These are phyloP conservation scores for Colletotrichum musicola DNA, from an alignment of 2,329 filamentous ascomycete genomes.

Conservation along the genomic window DNA sequence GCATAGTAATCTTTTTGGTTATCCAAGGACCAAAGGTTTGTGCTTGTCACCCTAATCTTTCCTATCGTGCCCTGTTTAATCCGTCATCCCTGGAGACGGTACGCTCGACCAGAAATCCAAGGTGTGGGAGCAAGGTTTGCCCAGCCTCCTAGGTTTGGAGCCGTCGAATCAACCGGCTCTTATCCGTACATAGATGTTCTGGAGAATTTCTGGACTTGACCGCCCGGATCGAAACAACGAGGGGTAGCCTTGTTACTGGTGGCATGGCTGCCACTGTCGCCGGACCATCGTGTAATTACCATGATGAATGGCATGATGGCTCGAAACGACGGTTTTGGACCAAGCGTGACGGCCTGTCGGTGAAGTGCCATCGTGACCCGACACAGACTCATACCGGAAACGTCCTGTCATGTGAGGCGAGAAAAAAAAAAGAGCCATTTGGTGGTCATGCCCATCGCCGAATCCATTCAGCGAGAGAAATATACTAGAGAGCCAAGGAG, in stretches of 20 bases:
- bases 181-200: constrained; percentile 10
- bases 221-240: constrained; percentile 9
- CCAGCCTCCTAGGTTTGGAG: constrained; percentile 18
- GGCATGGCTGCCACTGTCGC: constrained; percentile 12
- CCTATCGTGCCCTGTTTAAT: constrained; percentile 2
- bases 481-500: neutral
- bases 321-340: constrained; percentile 34
- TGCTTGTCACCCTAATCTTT: constrained; percentile 3
- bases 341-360: constrained; percentile 7
- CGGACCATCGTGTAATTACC: constrained; percentile 27
- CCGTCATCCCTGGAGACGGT: constrained; percentile 6
- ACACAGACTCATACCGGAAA: constrained; percentile 10
- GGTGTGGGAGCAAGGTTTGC: constrained; percentile 20
- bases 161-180: constrained; percentile 19
- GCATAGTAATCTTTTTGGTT: constrained; percentile 15
- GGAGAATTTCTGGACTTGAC: constrained; percentile 27
- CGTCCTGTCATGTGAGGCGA: constrained; percentile 20
- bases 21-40: constrained; percentile 4
- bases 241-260: constrained; percentile 26
- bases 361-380: constrained; percentile 16
- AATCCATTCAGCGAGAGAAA: neutral
- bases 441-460: constrained; percentile 2
- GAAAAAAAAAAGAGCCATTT: neutral
- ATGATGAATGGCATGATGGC: constrained; percentile 29
- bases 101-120: constrained; percentile 23